Evolutionary conservation across 2,329 filamentous ascomycete species (phyloP).

Genomic region (Curvularia verruculosa): DNA sequence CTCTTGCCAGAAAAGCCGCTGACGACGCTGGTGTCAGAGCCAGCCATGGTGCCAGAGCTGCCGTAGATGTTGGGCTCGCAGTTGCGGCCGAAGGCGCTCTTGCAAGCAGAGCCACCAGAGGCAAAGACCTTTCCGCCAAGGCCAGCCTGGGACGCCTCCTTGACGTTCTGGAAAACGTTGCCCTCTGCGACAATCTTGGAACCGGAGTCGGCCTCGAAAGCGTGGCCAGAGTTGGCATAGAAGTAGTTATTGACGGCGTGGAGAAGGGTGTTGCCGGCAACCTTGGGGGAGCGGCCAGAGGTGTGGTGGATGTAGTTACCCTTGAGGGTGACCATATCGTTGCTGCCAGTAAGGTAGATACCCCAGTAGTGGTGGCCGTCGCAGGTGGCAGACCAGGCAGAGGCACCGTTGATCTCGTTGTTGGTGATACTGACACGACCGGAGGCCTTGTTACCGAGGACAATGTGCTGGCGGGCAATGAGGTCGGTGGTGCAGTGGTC

Average conservation of each 20-base stretch:
- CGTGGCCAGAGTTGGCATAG: conserved; percentile 61
- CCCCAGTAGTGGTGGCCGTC: conserved; percentile 65
- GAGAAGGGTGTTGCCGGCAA: conserved; percentile 61
- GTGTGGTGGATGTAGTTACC: conserved; percentile 67
- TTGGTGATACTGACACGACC: conserved; percentile 66
- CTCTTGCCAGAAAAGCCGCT: conserved; percentile 60
- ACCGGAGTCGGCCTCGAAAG: conserved; percentile 58
- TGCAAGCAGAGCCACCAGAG: conserved; percentile 50
- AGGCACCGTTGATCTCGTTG: conserved; percentile 63
- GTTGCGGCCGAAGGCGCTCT: conserved; percentile 54
- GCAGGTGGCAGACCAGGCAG: conserved; percentile 63
- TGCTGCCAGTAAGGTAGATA: conserved; percentile 63
- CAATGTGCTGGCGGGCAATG: conserved; percentile 66
- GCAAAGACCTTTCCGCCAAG: conserved; percentile 52
- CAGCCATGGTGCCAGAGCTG: conserved; percentile 33
- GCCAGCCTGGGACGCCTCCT: conserved; percentile 49
- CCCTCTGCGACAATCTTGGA: conserved; percentile 60
- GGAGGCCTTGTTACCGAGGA: conserved; percentile 61
- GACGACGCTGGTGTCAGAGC: conserved; percentile 57
- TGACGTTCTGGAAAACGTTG: conserved; percentile 63
- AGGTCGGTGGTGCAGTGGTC: conserved; percentile 57
- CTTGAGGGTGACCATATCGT: conserved; percentile 64
- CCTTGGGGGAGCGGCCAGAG: conserved; percentile 63
- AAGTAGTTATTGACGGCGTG: conserved; percentile 70
- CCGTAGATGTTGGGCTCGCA: conserved; percentile 58